Base-by-base conservation (phyloP, 441 rosid species). In the Arabidopsis hybrid region DNA sequence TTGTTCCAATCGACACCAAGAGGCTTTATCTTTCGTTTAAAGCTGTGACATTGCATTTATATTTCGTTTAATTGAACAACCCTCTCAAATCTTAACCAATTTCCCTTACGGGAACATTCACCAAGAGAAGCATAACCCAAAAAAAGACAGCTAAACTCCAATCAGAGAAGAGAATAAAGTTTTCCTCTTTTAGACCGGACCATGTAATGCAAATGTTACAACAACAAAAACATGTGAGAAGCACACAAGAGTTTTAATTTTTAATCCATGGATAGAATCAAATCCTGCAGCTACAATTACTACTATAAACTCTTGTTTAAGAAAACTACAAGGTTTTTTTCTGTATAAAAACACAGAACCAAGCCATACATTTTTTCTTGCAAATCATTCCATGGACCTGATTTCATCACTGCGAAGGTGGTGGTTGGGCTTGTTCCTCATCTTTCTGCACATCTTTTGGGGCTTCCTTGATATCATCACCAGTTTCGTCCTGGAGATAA, bases 391-490 rank as follows among this genome's bases (percentile, higher is more conserved):
- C 42, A 35, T 34, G 57, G 17, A 68, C 57, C 39, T 67, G 40
- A 75, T 63, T 60, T 75, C 79, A 67, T 84, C 79, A 84, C 86
- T 85, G 81, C 31, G 75, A 50, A 0, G 77, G 71, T 0, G 59
- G 71, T 65, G 51, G 65, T 11, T 46, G 51, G 35, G 42, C 43
- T 47, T 47, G 51, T 18, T 67, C 73, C 34, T 60, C 78, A 60
- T 0, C 47, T 65, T 67, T 67, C 73, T 79, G 85, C 14, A 71
- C 89, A 59, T 89, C 97, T 13, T 89, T 92, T 1, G 92, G 74
- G 51, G 90, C 79, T 84, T 93, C 96, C 87, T 93, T 91, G 83
- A 91, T 89, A 77, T 93, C 97, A 60, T 93, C 97, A 39, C 89
- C 97, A 43, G 83, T 89, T 3, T 93, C 98, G 35, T 93, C 98